Conservation (phyloP, 352 stramenopile genomes). For the Globisporangium rhizosaccharum region DNA sequence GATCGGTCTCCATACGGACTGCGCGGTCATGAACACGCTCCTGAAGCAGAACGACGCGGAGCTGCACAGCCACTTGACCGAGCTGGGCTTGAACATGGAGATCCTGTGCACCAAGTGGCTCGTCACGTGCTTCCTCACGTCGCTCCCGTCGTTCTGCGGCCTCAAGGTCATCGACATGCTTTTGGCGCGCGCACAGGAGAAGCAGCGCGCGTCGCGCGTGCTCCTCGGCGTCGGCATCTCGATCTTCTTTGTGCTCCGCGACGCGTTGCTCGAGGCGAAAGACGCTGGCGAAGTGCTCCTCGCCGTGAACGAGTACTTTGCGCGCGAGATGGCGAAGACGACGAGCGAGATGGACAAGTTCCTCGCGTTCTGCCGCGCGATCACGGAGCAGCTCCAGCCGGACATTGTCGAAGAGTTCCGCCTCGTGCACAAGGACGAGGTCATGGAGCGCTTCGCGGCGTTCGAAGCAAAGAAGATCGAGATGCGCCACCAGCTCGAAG, state of each 20-base stretch:
- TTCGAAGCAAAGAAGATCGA: constrained; percentile 85
- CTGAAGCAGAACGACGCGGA: constrained; percentile 71
- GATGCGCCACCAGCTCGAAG: constrained; percentile 77
- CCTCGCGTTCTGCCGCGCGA: constrained; percentile 49
- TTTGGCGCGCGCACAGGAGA: constrained; percentile 50
- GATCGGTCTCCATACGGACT: constrained; percentile 81
- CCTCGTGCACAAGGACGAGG: constrained; percentile 72
- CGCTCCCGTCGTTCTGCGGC: constrained; percentile 55
- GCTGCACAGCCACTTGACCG: constrained; percentile 60
- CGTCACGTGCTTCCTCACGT: constrained; percentile 83
- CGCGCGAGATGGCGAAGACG: constrained; percentile 61
- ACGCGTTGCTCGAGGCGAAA: constrained; percentile 52
- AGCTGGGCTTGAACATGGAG: constrained; percentile 82
- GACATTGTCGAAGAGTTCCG: constrained; percentile 72
- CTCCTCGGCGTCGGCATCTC: constrained; percentile 69
- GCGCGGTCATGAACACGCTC: constrained; percentile 77
- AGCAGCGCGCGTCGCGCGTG: constrained; percentile 62
- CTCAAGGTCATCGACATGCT: constrained; percentile 83
- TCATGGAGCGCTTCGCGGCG: constrained; percentile 72
- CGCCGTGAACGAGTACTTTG: constrained; percentile 77
- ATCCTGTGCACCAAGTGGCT: constrained; percentile 87
- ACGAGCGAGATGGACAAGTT: constrained; percentile 67
- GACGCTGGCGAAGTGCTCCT: constrained; percentile 77
- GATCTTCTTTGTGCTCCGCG: constrained; percentile 69
- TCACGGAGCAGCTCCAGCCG: constrained; percentile 67